Conservation (phyloP, 495 filamentous ascomycete species). For the Amniculicola lignicola region DNA sequence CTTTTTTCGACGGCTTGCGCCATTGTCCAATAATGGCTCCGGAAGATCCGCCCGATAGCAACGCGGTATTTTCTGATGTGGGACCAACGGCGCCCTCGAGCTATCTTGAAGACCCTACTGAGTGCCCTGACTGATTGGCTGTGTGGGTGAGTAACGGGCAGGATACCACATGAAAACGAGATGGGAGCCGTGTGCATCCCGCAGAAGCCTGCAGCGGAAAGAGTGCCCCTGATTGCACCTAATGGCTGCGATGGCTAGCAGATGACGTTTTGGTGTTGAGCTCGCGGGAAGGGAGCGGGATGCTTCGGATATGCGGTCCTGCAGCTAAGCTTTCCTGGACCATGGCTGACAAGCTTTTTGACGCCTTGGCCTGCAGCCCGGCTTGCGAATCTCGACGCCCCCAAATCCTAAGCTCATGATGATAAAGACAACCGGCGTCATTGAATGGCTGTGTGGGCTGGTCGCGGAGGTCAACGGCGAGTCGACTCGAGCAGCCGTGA, state of each 20-base stretch:
- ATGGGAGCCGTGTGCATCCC: no score
- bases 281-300: background rate
- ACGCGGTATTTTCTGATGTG: background rate
- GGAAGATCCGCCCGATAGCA: conserved; percentile 1
- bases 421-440: no score
- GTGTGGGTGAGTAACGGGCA: background rate
- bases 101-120: background rate
- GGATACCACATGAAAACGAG: no score
- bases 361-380: background rate
- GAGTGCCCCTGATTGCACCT: background rate
- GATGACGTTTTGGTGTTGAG: background rate
- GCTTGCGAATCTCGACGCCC: no score
- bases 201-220: background rate
- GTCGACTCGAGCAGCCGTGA: no score
- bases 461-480: no score
- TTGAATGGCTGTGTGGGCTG: no score
- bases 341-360: background rate
- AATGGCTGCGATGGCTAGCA: background rate
- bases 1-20: no score
- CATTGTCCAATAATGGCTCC: no score
- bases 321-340: background rate
- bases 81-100: no score
- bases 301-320: background rate
- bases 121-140: background rate
- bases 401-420: no score